Evolutionary conservation across 371 early-diverging fungal species (phyloP).

Genomic region (Apophysomyces ossiformis): DNA sequence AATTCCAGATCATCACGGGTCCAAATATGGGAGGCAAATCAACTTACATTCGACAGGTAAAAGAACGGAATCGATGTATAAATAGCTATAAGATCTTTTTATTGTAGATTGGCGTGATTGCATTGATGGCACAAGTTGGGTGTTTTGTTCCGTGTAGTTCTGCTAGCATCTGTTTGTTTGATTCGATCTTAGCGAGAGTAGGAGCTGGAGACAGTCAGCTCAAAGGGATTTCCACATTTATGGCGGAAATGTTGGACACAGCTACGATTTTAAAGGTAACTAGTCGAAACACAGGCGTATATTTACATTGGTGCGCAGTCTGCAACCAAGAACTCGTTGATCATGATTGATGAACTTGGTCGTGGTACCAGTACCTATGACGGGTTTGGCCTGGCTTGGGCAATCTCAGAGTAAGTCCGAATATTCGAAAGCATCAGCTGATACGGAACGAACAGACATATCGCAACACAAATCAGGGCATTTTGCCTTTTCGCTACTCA

Average conservation of each 20-base stretch:
- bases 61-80: background rate
- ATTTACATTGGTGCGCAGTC: slow-evolving; percentile 39
- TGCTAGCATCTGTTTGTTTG: slow-evolving; percentile 85
- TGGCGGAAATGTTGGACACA: slow-evolving; percentile 99
- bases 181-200: slow-evolving; percentile 93
- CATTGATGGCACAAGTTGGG: slow-evolving; percentile 97
- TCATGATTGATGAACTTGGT: slow-evolving; percentile 99
- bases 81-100: background rate
- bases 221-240: slow-evolving; percentile 97
- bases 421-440: background rate
- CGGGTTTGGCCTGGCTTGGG: slow-evolving; percentile 97
- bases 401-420: slow-evolving; percentile 86
- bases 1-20: slow-evolving; percentile 89
- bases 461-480: slow-evolving; percentile 77
- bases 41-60: slow-evolving; percentile 88
- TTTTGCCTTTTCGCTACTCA: slow-evolving; percentile 97
- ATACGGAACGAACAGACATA: slow-evolving; percentile 58
- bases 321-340: slow-evolving; percentile 87
- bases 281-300: background rate
- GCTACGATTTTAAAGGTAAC: slow-evolving; percentile 86
- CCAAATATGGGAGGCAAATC: slow-evolving; percentile 98
- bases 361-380: slow-evolving; percentile 99
- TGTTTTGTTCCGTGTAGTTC: slow-evolving; percentile 95
- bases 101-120: slow-evolving; percentile 83
- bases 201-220: slow-evolving; percentile 97